Conservation (phyloP, 257 asterid species). For the Penstemon eatonii region DNA sequence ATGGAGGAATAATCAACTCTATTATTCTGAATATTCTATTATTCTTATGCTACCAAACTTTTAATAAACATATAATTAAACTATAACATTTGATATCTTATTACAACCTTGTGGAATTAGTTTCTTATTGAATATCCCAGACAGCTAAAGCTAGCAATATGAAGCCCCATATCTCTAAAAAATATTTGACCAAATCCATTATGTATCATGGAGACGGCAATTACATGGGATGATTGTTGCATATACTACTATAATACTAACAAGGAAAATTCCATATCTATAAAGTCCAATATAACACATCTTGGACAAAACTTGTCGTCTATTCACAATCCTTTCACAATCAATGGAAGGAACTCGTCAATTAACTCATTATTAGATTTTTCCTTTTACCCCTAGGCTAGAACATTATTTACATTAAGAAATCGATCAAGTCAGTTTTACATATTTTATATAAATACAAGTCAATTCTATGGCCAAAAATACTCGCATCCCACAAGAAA, state of each 20-base stretch:
- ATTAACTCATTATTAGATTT: not conserved
- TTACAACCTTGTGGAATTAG: conserved; percentile 16
- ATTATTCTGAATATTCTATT: conserved; percentile 29
- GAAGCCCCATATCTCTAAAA: conserved; percentile 11
- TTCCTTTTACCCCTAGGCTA: not conserved
- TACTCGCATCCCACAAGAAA: too few species aligned
- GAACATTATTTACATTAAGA: not conserved
- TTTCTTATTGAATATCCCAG: conserved; percentile 17
- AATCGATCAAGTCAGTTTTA: too few species aligned
- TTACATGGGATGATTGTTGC: conserved; percentile 12
- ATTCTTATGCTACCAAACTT: conserved; percentile 31
- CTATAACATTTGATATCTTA: conserved; percentile 5
- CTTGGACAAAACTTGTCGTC: conserved; percentile 12
- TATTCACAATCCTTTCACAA: conserved; percentile 16
- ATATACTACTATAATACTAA: conserved; percentile 4
- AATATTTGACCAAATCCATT: conserved; percentile 23
- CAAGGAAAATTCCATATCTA: not conserved
- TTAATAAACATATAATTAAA: conserved; percentile 1
- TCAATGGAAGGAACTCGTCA: conserved; percentile 20
- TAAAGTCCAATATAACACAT: conserved; percentile 21
- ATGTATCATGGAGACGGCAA: conserved; percentile 3
- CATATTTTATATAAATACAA: too few species aligned
- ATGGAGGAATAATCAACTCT: conserved; percentile 22
- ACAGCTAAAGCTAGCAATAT: conserved; percentile 29
- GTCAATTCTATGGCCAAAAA: too few species aligned